These are phyloP conservation scores for Heliamphora pulchella DNA, from an alignment of 179 eudicot genomes.

Conservation along the genomic window DNA sequence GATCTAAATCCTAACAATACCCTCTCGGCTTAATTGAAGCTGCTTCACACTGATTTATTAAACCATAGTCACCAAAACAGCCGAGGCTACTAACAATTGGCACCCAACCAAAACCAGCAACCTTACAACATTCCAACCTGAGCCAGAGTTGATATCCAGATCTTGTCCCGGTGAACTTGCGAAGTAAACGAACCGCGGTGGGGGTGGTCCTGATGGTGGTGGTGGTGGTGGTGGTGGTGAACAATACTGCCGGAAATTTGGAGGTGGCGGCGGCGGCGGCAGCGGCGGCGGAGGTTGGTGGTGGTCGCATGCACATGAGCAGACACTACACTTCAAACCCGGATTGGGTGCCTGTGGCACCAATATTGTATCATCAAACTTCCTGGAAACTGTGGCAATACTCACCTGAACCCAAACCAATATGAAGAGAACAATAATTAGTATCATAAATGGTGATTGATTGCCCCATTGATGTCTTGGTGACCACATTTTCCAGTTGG, in stretches of 20 bases:
- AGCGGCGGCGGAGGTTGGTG: conserved; percentile 18
- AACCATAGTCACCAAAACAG: neutral
- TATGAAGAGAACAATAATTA: neutral
- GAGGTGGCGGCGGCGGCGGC: neutral
- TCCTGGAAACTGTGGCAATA: neutral
- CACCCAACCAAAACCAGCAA: neutral
- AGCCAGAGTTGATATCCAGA: neutral
- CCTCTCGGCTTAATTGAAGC: neutral
- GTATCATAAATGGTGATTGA: neutral
- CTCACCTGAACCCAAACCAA: neutral
- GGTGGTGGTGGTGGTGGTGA: conserved; percentile 14
- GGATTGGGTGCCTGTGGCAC: conserved; percentile 13
- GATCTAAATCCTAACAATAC: too few species aligned
- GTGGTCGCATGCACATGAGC: conserved; percentile 23
- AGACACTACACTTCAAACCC: conserved; percentile 24
- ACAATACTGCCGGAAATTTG: neutral
- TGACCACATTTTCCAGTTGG: neutral
- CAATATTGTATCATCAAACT: conserved; percentile 11
- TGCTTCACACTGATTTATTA: neutral
- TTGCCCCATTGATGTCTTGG: neutral
- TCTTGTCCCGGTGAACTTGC: conserved; percentile 12
- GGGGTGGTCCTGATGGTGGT: conserved; percentile 7
- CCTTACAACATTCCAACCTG: neutral
- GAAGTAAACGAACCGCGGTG: conserved; percentile 15
- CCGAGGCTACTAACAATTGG: neutral